Evolutionary conservation across 2,329 filamentous ascomycete species (phyloP), one percentile per base, ranked within the genome.

Genomic region (Diatrype stigma): DNA sequence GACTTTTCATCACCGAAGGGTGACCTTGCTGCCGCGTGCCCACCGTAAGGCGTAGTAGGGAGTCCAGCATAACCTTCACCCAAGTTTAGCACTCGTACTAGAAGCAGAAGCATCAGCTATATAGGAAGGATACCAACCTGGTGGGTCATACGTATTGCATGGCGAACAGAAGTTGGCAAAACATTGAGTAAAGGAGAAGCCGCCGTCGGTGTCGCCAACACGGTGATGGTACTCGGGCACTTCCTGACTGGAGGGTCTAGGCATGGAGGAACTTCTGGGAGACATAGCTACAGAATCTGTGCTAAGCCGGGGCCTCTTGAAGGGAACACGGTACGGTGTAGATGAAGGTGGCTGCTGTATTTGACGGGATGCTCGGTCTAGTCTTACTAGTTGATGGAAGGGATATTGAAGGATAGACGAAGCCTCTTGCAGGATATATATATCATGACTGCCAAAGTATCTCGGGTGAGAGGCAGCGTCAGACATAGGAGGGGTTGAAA

Each of bases 81-180:
- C 47, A 51, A 42, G 53, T 60, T 64, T 54, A 64, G 61, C 50
- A 64, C 56, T 42, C 46, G 50, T 47, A 45, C 51, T 42, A 46
- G 37, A 49, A 40, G 35, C 45, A 46, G 37, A 49, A 40, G 35
- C 45, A 46, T 52, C 21, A 42, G 50, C 42, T 46, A 35, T 48
- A 50, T 34, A 19, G 11, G 51, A 21, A 42, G 50, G 49, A 54
- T 46, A 62, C 69, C 50, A 62, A 73, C 70, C 64, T 61, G 63
- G 57, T 38, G 68, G 54, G 23, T 68, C 67, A 56, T 65, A 66
- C 21, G 62, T 57, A 42, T 65, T 61, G 49, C 66, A 70, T n/a
- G 69, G 63, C 28, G 64, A 56, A 50, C 70, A 74, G 37, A 72
- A 64, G 51, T 60, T 66, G 28, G 63, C 55, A 19, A 73, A 54